Percentiles rank a stretch among this genome's conserved stretches.
These are phyloP conservation scores for Conidiobolus incongruus DNA, from an alignment of 371 early-diverging fungal genomes.

Conservation along the genomic window DNA sequence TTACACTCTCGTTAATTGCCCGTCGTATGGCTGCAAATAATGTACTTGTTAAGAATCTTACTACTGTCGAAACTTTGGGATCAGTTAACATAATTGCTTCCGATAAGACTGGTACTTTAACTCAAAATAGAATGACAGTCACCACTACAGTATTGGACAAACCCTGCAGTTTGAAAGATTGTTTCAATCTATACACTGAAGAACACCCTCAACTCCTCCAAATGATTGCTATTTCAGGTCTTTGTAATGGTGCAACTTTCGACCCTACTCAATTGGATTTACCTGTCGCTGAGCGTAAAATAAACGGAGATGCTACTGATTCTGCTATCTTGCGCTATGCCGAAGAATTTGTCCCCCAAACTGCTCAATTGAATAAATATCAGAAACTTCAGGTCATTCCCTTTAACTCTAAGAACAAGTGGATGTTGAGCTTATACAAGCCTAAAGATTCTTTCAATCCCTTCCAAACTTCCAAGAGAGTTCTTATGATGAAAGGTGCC, in stretches of 20 bases:
- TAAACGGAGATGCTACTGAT: slow-evolving; percentile 57
- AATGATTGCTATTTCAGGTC: slow-evolving; percentile 18
- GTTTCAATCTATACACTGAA: no score
- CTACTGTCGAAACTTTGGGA: slow-evolving; percentile 78
- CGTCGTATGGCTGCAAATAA: slow-evolving; percentile 55
- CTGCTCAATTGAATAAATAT: slow-evolving; percentile 17
- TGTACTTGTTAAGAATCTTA: slow-evolving; percentile 74
- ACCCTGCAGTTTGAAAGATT: slow-evolving; percentile 49
- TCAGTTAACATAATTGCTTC: slow-evolving; percentile 79
- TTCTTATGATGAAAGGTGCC: slow-evolving; percentile 73
- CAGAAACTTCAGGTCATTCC: slow-evolving; percentile 89
- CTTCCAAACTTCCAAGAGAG: slow-evolving; percentile 18
- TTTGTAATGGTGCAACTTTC: slow-evolving; percentile 40
- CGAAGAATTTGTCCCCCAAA: slow-evolving; percentile 7
- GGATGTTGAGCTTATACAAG: slow-evolving; percentile 71
- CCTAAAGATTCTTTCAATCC: slow-evolving; percentile 22
- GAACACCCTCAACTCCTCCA: slow-evolving; percentile 19
- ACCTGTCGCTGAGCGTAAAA: slow-evolving; percentile 22
- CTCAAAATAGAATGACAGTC: slow-evolving; percentile 80
- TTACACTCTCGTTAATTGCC: slow-evolving; percentile 78
- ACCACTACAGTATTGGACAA: no score
- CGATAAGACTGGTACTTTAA: slow-evolving; percentile 85
- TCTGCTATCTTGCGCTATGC: slow-evolving; percentile 40
- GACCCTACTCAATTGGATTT: slow-evolving; percentile 15
- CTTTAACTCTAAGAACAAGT: slow-evolving; percentile 88